Percentiles rank a stretch among this genome's conserved stretches.
phyloP scores from a whole-genome alignment of 2,329 filamentous ascomycete genomes.

The Fusarium poae region DNA sequence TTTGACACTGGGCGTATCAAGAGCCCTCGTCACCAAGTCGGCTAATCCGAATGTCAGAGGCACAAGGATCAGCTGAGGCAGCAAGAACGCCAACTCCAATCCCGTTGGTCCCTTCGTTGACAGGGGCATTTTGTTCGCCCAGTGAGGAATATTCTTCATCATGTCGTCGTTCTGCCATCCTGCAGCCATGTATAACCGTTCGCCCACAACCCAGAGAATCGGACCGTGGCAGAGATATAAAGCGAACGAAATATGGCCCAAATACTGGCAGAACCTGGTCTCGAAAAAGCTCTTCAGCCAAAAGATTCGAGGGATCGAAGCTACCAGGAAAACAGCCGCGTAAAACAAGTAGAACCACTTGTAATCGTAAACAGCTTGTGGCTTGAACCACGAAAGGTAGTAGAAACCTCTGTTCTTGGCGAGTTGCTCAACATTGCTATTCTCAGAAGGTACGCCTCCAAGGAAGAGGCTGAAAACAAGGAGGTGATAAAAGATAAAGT shows the following conservation, averaged over 20 bases:
- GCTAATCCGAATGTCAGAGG: constrained; percentile 71
- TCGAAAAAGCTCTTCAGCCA: constrained; percentile 72
- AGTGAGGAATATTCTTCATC: constrained; percentile 64
- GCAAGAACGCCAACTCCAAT: constrained; percentile 70
- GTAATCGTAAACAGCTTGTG: constrained; percentile 73
- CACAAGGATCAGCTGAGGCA: constrained; percentile 70
- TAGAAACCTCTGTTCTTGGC: constrained; percentile 70
- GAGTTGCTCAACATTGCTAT: constrained; percentile 62
- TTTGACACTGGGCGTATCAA: constrained; percentile 72
- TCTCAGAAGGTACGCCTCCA: constrained; percentile 70
- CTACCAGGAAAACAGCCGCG: constrained; percentile 69
- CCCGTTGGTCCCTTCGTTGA: constrained; percentile 69
- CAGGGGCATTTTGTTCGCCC: constrained; percentile 69
- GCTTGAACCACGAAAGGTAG: constrained; percentile 71
- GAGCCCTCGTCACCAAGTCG: constrained; percentile 65
- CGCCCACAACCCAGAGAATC: constrained; percentile 69
- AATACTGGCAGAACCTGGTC: constrained; percentile 68
- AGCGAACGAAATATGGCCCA: constrained; percentile 72
- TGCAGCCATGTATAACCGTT: constrained; percentile 72
- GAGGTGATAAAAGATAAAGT: constrained; percentile 64
- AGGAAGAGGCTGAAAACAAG: constrained; percentile 68
- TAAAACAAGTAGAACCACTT: constrained; percentile 78
- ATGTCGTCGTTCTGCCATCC: constrained; percentile 67
- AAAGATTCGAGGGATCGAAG: constrained; percentile 67
- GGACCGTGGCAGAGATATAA: constrained; percentile 76